These are phyloP conservation scores for Lepidium campestre DNA, from an alignment of 441 rosid genomes.

Conservation along the genomic window DNA sequence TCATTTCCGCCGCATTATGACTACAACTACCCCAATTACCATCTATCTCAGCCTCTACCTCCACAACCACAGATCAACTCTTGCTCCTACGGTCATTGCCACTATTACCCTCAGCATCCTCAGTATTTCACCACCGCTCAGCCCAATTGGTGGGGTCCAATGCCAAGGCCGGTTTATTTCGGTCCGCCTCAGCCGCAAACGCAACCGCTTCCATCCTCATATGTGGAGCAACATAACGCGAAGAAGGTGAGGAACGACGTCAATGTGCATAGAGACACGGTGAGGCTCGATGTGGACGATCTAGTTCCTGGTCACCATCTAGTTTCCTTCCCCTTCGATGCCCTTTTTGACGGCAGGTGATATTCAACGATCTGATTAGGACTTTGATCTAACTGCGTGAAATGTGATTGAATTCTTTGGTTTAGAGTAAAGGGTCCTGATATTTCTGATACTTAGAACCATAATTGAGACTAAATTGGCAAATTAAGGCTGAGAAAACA, in stretches of 20 bases:
- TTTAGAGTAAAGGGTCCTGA: neutral
- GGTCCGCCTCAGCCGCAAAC: conserved; percentile 31
- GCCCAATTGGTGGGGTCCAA: conserved; percentile 47
- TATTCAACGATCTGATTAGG: neutral
- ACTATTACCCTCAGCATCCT: conserved; percentile 42
- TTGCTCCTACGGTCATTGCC: conserved; percentile 38
- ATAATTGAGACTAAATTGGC: neutral
- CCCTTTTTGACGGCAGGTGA: conserved; percentile 77
- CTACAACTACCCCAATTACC: conserved; percentile 19
- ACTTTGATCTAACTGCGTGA: neutral
- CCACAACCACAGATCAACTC: conserved; percentile 37
- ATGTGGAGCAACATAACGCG: conserved; percentile 72
- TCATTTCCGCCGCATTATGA: conserved; percentile 28
- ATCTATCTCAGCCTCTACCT: conserved; percentile 29
- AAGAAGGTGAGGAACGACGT: conserved; percentile 87
- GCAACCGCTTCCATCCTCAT: conserved; percentile 38
- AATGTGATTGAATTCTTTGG: neutral
- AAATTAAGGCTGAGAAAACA: neutral
- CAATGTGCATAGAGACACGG: conserved; percentile 67
- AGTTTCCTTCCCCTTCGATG: conserved; percentile 85
- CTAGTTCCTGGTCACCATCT: conserved; percentile 55
- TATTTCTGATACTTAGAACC: neutral
- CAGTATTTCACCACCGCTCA: conserved; percentile 45
- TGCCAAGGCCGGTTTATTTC: conserved; percentile 25
- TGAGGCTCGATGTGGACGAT: conserved; percentile 55